phyloP scores from a whole-genome alignment of 768 basidiomycete genomes.

The Russula vinacea region DNA sequence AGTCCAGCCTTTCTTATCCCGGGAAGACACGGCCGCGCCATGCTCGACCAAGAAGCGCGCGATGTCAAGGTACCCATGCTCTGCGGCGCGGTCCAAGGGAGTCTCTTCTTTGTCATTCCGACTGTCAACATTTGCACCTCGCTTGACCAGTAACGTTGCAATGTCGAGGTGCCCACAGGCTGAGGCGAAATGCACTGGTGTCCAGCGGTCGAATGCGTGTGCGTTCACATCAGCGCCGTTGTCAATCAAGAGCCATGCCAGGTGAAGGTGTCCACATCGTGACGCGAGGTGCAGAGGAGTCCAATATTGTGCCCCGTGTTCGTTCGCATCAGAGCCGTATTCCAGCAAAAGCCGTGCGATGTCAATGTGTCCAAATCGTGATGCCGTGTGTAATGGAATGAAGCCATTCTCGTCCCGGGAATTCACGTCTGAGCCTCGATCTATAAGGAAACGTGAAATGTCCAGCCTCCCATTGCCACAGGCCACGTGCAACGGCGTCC shows the following conservation, averaged over 20 bases:
- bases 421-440: too few relatives aligned
- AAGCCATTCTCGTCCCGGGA: too few relatives aligned
- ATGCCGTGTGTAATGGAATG: too few relatives aligned
- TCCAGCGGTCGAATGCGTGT: background rate
- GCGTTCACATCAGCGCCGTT: background rate
- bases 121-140: conserved; percentile 4
- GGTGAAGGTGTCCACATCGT: background rate
- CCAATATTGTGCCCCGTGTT: too few relatives aligned
- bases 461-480: conserved; percentile 1
- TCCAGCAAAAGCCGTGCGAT: too few relatives aligned
- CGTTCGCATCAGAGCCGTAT: too few relatives aligned
- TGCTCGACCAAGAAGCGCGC: background rate
- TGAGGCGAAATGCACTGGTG: conserved; percentile 5
- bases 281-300: too few relatives aligned
- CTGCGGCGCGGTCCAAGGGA: background rate
- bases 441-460: background rate
- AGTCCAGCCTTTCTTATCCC: background rate
- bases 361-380: too few relatives aligned
- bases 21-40: background rate
- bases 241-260: conserved; percentile 4
- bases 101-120: background rate
- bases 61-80: background rate
- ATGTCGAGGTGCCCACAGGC: background rate
- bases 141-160: background rate
- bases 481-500: background rate